phyloP scores from a whole-genome alignment of 441 rosid genomes.

The Corymbia calophylla region DNA sequence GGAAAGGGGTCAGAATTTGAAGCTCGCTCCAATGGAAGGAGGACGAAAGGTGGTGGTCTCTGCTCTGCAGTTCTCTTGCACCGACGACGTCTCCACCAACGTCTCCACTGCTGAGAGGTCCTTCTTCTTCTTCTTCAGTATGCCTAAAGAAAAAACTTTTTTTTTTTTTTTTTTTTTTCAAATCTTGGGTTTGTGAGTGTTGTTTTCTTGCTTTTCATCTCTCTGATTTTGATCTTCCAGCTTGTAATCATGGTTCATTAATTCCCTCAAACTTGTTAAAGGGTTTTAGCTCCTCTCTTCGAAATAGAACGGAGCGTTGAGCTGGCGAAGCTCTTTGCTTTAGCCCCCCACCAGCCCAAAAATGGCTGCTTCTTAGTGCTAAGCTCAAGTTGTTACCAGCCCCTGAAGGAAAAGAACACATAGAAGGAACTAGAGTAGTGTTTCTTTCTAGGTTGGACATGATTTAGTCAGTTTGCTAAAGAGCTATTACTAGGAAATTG shows the following conservation, averaged over 20 bases:
- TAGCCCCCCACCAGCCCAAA: neutral
- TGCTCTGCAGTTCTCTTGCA: conserved; percentile 60
- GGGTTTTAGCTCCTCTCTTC: neutral
- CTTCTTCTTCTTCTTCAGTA: neutral
- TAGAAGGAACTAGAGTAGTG: neutral
- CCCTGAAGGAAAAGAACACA: neutral
- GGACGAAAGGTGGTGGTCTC: conserved; percentile 38
- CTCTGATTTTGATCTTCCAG: neutral
- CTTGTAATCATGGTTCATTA: neutral
- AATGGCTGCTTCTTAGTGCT: neutral
- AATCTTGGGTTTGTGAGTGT: too few relatives aligned
- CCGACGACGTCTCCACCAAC: conserved; percentile 53
- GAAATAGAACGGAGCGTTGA: neutral
- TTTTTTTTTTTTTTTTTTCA: neutral
- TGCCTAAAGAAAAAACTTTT: neutral
- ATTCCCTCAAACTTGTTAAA: neutral
- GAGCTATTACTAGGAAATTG: neutral
- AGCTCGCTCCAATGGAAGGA: neutral
- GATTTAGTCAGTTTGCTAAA: neutral
- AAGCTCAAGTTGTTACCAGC: neutral
- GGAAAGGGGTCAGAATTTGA: neutral
- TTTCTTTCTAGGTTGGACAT: neutral
- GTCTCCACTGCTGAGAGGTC: conserved; percentile 59
- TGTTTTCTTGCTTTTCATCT: neutral
- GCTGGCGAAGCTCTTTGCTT: neutral